phyloP scores from a whole-genome alignment of 805 yeast species.

The Yamadazyma sp. region DNA sequence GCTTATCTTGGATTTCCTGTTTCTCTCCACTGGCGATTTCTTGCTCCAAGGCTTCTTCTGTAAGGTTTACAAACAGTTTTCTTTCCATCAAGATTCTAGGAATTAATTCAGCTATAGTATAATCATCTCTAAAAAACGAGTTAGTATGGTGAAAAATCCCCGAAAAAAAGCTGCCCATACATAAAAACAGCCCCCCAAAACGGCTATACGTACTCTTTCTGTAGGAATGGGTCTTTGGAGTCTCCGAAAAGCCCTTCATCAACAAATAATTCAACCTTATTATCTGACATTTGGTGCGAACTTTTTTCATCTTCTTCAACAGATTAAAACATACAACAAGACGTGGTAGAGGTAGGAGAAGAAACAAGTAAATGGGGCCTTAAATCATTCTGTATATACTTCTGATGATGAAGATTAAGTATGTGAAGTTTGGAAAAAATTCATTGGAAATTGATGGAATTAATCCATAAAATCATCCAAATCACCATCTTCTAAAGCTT shows the following conservation, averaged over 20 bases:
- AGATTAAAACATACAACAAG: too few relatives aligned
- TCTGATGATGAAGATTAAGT: too few relatives aligned
- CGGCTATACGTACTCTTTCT: slow-evolving; percentile 34
- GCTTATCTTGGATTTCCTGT: slow-evolving; percentile 1
- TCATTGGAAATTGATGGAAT: too few relatives aligned
- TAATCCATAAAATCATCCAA: slow-evolving; percentile 48
- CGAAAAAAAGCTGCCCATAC: too few relatives aligned
- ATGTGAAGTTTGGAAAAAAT: too few relatives aligned
- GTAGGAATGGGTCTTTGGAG: slow-evolving; percentile 35
- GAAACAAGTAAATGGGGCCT: too few relatives aligned
- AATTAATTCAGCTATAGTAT: slow-evolving; percentile 52
- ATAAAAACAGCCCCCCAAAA: too few relatives aligned
- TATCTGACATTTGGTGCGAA: too few relatives aligned
- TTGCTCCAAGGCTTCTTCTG: slow-evolving; percentile 50
- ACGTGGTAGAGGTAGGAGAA: too few relatives aligned
- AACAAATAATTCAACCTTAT: slow-evolving; percentile 14
- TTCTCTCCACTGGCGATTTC: slow-evolving; percentile 35
- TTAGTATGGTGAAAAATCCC: background rate
- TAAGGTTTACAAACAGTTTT: slow-evolving; percentile 54
- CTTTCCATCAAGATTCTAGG: slow-evolving; percentile 59
- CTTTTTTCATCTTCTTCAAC: too few relatives aligned
- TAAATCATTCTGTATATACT: too few relatives aligned
- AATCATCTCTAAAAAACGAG: slow-evolving; percentile 27
- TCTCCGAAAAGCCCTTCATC: slow-evolving; percentile 27
- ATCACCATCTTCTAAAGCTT: slow-evolving; percentile 55